phyloP scores from a whole-genome alignment of 768 basidiomycete species.

The Agrocybe praecox region DNA sequence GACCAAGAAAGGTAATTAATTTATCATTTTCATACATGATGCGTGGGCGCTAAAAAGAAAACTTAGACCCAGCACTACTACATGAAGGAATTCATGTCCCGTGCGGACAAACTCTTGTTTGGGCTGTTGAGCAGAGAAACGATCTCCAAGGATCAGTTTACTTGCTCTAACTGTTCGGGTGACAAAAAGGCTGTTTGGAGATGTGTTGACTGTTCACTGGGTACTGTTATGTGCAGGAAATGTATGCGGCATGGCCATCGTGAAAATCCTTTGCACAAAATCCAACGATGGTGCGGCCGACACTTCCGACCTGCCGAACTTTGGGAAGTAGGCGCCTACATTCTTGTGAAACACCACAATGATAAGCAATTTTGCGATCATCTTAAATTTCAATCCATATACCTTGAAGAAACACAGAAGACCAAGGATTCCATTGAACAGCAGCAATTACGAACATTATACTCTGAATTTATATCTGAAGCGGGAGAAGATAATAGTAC shows the following conservation, averaged over 20 bases:
- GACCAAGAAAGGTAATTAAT: too few species aligned
- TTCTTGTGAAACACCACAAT: background rate
- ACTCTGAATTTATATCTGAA: too few species aligned
- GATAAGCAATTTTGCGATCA: background rate
- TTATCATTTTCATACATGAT: too few species aligned
- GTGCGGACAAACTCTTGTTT: too few species aligned
- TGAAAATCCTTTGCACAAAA: background rate
- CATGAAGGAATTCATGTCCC: too few species aligned
- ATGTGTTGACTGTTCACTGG: background rate
- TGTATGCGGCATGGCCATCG: background rate
- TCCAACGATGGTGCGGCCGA: conserved; percentile 5
- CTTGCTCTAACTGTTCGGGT: too few species aligned
- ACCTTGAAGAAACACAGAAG: conserved; percentile 32
- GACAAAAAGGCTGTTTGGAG: background rate
- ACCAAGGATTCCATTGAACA: conserved; percentile 41
- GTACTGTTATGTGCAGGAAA: background rate
- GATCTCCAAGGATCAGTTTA: too few species aligned
- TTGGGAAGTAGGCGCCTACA: conserved; percentile 1
- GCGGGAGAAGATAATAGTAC: too few species aligned
- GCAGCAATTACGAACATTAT: background rate
- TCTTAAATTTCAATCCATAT: background rate
- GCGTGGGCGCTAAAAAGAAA: too few species aligned
- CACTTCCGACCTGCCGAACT: conserved; percentile 1
- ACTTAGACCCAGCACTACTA: too few species aligned
- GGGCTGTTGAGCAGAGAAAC: too few species aligned